Conservation (phyloP, 2,329 filamentous ascomycete genomes). For the Ophiognomonia clavigignenti-juglandacearum region DNA sequence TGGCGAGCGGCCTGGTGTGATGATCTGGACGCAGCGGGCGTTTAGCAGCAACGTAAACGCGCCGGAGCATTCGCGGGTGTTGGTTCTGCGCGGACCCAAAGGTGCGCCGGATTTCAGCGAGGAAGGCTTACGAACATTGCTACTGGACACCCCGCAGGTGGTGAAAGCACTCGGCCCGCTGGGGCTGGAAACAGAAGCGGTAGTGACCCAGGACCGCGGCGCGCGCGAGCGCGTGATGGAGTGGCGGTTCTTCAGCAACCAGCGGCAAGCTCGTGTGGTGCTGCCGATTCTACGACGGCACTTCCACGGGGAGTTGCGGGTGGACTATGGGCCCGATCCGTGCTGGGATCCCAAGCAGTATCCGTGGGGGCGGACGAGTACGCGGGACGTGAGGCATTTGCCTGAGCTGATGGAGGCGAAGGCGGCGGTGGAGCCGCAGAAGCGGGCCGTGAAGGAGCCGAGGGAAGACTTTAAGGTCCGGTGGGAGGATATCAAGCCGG, state of each 20-base stretch:
- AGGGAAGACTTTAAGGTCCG: too few relatives aligned
- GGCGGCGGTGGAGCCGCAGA: too few relatives aligned
- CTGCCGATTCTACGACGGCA: background rate
- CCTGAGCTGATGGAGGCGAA: too few relatives aligned
- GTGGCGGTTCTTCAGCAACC: conserved; percentile 2
- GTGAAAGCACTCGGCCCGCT: background rate
- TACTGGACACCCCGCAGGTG: background rate
- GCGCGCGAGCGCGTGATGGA: background rate
- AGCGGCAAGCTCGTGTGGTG: background rate
- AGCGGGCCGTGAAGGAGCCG: too few relatives aligned
- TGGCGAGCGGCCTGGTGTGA: background rate
- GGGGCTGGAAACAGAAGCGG: background rate
- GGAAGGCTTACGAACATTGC: background rate
- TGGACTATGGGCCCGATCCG: background rate
- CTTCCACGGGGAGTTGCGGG: background rate
- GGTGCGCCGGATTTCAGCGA: background rate
- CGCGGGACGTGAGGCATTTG: background rate
- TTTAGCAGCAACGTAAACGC: background rate
- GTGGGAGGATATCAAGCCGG: too few relatives aligned
- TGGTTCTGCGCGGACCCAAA: background rate
- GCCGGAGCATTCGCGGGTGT: background rate
- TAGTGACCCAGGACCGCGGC: background rate
- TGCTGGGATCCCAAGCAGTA: conserved; percentile 1
- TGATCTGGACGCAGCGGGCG: background rate
- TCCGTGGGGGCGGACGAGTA: background rate